phyloP scores from a whole-genome alignment of 208 protist genomes.

The Crithidia thermophila region DNA sequence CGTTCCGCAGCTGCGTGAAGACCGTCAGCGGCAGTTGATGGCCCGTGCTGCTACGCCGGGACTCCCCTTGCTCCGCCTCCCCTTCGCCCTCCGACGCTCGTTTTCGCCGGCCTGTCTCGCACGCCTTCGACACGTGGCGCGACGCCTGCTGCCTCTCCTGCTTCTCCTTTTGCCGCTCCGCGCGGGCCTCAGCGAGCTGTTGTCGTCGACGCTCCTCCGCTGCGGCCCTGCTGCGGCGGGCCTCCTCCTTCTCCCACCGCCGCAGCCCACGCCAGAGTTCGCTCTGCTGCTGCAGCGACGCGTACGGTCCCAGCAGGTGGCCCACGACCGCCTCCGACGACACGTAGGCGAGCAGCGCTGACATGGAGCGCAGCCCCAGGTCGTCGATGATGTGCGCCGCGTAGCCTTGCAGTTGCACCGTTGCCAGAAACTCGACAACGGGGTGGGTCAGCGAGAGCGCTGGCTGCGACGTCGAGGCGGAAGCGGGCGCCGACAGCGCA shows the following conservation, averaged over 20 bases:
- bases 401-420: constrained; percentile 80
- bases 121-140: too few relatives aligned
- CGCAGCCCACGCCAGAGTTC: constrained; percentile 68
- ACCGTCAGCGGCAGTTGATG: neutral
- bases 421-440: constrained; percentile 78
- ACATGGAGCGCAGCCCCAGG: constrained; percentile 41
- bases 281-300: constrained; percentile 62
- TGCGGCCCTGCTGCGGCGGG: constrained; percentile 9
- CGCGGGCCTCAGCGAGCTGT: constrained; percentile 4
- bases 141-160: neutral
- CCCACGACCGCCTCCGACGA: constrained; percentile 41
- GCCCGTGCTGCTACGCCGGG: neutral
- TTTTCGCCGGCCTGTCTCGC: neutral
- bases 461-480: neutral
- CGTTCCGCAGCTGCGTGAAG: constrained; percentile 1
- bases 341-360: constrained; percentile 40
- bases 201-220: constrained; percentile 13
- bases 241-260: constrained; percentile 34
- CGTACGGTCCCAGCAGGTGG: constrained; percentile 49
- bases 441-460: constrained; percentile 46
- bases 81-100: neutral
- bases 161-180: neutral
- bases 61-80: neutral
- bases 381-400: constrained; percentile 42
- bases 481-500: neutral